A percentile compares a stretch with the other conserved stretches of the same genome.
These are phyloP conservation scores for Croton setiger DNA, from an alignment of 441 rosid genomes.

Conservation along the genomic window DNA sequence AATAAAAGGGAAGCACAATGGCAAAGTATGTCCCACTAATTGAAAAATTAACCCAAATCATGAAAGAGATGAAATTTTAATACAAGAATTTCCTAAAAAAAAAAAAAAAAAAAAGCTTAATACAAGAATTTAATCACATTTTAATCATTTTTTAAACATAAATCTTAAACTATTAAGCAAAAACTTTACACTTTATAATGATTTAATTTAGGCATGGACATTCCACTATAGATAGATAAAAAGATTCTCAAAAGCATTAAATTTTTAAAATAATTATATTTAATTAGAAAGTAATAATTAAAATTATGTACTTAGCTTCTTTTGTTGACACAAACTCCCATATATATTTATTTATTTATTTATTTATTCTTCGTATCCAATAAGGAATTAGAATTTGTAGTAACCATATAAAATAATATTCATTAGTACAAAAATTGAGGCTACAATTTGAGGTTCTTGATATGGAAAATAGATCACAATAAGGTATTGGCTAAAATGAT, in stretches of 20 bases:
- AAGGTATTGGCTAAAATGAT: conserved; percentile 7
- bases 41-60: too few species aligned
- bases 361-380: neutral
- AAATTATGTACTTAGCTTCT: neutral
- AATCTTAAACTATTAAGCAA: too few species aligned
- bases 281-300: neutral
- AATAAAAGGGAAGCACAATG: too few species aligned
- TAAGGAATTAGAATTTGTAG: neutral
- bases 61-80: too few species aligned
- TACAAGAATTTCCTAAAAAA: too few species aligned
- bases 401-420: neutral
- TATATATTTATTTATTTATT: too few species aligned
- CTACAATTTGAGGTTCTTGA: neutral
- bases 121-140: too few species aligned
- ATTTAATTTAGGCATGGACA: neutral
- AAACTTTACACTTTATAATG: too few species aligned
- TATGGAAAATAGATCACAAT: neutral
- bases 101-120: too few species aligned
- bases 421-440: neutral
- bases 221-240: neutral
- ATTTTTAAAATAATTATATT: too few species aligned
- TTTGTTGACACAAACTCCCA: neutral
- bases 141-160: too few species aligned
- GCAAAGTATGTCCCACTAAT: too few species aligned
- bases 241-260: neutral